Base-by-base conservation (phyloP, 371 early-diverging fungal species). In the Rhizomucor pusillus region DNA sequence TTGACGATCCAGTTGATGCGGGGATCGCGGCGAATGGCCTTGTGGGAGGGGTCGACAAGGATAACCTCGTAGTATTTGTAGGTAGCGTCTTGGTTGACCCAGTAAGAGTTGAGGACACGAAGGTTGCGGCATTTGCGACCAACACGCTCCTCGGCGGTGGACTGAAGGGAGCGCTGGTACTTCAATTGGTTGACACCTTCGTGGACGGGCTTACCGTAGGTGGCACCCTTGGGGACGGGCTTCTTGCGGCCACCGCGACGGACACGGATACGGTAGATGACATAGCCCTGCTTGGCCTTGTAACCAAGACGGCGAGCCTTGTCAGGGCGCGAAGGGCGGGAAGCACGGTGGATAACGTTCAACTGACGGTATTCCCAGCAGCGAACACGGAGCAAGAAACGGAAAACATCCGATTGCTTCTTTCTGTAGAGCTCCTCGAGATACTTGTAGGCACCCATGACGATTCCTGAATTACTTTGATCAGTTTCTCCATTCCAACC, bases 21-120 rank as follows among this genome's bases (percentile, higher is more conserved):
- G 60, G 93, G 79, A 76, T 99, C 99, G 67, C 94, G 94, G 63
- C 99, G 91, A 82, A 99, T 97, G 63, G 91, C 93, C 85, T 91
- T 90, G 90, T 97, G 97, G 54, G 75, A 69, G 63, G 98, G 97
- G 77, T 99, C 98, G 64, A 99, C 98, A 54, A 94, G 85, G 79
- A 99, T 99, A 68, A 98, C 96, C 80, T 99, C 99, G 76, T 79
- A 99, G 90, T 90, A 97, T 87, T 99, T 98, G 91, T 91, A 98
- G 71, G 94, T 92, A 59, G 95, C 81, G 79, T 99, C 99, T 81
- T 93, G 90, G 91, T 97, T 96, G 58, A 99, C 90, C 99, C 98
- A 97, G 93, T 99, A 99, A 44, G 95, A 95, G 91, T 95, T 98
- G 52, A 99, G 82, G 59, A 99, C 95, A 63, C 99, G 91, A 62